Evolutionary conservation across 78 protist species (phyloP).

Genomic region (Dictyostelium intermedium): DNA sequence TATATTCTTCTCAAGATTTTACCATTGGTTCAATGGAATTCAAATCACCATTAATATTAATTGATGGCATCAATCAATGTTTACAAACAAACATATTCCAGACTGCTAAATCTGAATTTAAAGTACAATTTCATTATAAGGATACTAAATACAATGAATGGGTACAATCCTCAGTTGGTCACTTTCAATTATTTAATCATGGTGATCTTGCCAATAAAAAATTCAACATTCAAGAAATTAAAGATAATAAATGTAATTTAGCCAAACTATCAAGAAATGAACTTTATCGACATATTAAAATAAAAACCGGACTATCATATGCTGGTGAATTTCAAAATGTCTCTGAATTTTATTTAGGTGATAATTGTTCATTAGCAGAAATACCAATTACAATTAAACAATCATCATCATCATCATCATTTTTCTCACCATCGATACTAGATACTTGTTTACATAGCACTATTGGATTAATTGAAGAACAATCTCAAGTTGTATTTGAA

Average conservation of each 20-base stretch:
- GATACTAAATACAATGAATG: not conserved
- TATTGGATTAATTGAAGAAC: not conserved
- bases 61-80: not conserved
- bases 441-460: constrained; percentile 5
- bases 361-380: not conserved
- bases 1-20: not conserved
- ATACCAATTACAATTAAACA: constrained; percentile 6
- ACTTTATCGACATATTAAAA: not conserved
- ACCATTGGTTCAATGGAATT: not conserved
- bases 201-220: not conserved
- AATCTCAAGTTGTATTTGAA: constrained; percentile 15
- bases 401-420: not conserved
- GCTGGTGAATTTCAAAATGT: not conserved
- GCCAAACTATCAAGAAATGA: not conserved
- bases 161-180: not conserved
- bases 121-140: not conserved
- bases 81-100: not conserved
- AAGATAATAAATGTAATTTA: not conserved
- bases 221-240: not conserved
- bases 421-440: not conserved
- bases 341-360: not conserved
- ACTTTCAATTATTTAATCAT: not conserved
- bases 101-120: not conserved
- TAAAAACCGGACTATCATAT: not conserved
- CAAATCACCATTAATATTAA: not conserved